phyloP scores from a whole-genome alignment of 2,329 filamentous ascomycete genomes.

The Fusarium papillatum region DNA sequence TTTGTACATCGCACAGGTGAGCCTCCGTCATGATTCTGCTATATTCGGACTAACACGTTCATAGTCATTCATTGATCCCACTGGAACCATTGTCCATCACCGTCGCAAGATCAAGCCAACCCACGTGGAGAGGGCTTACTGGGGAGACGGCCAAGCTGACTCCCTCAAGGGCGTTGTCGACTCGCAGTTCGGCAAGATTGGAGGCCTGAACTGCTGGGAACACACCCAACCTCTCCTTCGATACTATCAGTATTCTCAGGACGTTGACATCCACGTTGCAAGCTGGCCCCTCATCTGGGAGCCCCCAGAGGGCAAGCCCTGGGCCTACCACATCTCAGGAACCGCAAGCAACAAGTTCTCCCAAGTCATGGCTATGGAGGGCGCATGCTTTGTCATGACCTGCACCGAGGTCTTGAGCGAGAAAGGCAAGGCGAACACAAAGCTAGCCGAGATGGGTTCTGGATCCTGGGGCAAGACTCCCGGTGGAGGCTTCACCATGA shows the following conservation, averaged over 20 bases:
- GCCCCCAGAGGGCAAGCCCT: constrained; percentile 47
- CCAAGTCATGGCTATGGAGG: constrained; percentile 68
- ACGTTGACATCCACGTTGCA: constrained; percentile 60
- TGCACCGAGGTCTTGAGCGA: constrained; percentile 62
- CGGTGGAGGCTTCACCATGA: constrained; percentile 45
- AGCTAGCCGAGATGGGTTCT: constrained; percentile 50
- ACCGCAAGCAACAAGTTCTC: constrained; percentile 52
- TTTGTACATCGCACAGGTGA: constrained; percentile 55
- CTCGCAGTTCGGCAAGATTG: constrained; percentile 53
- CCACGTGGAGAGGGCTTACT: constrained; percentile 63
- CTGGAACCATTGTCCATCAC: constrained; percentile 54
- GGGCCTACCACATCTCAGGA: constrained; percentile 41
- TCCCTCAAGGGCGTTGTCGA: constrained; percentile 55
- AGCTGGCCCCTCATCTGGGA: constrained; percentile 56
- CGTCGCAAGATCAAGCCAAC: constrained; percentile 66
- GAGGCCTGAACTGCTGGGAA: constrained; percentile 63
- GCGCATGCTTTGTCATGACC: constrained; percentile 65
- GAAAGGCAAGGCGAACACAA: constrained; percentile 25
- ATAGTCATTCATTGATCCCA: constrained; percentile 55
- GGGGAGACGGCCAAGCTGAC: constrained; percentile 57
- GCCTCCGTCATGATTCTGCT: neutral
- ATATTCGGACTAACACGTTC: neutral
- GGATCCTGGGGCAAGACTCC: constrained; percentile 39
- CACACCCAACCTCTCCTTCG: constrained; percentile 63
- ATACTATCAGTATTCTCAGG: constrained; percentile 58